These are phyloP conservation scores for Boehmeria nivea DNA, from an alignment of 306 rosid species.

Conservation along the genomic window DNA sequence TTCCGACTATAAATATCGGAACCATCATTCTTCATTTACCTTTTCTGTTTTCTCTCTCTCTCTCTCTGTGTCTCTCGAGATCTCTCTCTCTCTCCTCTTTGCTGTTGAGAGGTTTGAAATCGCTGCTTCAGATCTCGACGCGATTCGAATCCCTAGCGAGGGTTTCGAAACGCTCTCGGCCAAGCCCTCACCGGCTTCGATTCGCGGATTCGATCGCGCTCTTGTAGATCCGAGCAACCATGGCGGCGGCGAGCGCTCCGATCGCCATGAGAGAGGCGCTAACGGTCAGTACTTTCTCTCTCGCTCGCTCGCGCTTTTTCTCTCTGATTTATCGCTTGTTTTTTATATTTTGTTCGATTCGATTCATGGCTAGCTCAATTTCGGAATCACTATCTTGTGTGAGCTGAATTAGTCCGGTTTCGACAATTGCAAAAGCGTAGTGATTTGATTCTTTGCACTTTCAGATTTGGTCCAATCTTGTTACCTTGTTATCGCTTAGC, in stretches of 20 bases:
- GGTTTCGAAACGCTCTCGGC: constrained; percentile 24
- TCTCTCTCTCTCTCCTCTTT: constrained; percentile 29
- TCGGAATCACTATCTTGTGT: constrained; percentile 3
- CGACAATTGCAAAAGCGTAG: constrained; percentile 4
- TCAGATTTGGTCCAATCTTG: not conserved
- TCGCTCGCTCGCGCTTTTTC: too few relatives aligned
- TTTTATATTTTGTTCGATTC: not conserved
- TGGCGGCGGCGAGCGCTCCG: constrained; percentile 99
- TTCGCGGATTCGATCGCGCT: constrained; percentile 25
- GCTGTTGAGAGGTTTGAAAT: constrained; percentile 33
- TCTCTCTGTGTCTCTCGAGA: constrained; percentile 25
- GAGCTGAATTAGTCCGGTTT: constrained; percentile 1
- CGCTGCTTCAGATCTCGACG: constrained; percentile 58
- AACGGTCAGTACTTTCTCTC: constrained; percentile 72
- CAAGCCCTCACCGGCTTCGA: constrained; percentile 12
- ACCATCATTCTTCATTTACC: constrained; percentile 20
- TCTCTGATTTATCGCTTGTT: not conserved
- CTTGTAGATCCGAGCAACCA: constrained; percentile 53
- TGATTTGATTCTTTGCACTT: constrained; percentile 10
- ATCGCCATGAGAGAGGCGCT: constrained; percentile 92
- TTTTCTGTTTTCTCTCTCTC: constrained; percentile 8
- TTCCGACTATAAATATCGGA: constrained; percentile 32
- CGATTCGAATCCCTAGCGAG: constrained; percentile 41
- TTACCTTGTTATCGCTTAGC: constrained; percentile 3
- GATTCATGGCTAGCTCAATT: constrained; percentile 27